A percentile compares a stretch with the other conserved stretches of the same genome.
Evolutionary conservation across 345 rosid genomes (phyloP).

Genomic region (Triadica sebifera): DNA sequence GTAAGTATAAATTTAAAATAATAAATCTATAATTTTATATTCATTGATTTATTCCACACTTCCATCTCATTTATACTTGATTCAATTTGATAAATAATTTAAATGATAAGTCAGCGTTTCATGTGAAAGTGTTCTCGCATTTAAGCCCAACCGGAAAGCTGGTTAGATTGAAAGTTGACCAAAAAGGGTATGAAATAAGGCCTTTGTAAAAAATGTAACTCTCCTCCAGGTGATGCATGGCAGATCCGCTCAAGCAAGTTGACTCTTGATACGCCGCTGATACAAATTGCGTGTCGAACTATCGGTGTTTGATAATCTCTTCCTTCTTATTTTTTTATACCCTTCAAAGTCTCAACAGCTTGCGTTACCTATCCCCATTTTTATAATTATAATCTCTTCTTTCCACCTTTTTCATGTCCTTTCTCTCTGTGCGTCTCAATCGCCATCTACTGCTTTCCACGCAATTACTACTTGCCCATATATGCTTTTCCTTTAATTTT

Average conservation of each 20-base stretch:
- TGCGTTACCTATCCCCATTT: constrained; percentile 6
- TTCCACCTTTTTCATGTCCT: constrained; percentile 5
- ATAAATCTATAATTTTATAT: too few relatives aligned
- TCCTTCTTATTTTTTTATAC: not conserved
- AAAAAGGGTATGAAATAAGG: too few relatives aligned
- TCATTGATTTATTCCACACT: too few relatives aligned
- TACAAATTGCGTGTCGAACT: not conserved
- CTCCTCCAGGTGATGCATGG: not conserved
- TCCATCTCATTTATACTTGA: too few relatives aligned
- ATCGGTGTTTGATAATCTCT: not conserved
- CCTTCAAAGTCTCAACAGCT: not conserved
- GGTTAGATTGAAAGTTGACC: too few relatives aligned
- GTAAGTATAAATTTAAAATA: too few relatives aligned
- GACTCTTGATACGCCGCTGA: not conserved
- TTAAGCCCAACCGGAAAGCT: too few relatives aligned
- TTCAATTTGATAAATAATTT: too few relatives aligned
- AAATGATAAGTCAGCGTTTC: too few relatives aligned
- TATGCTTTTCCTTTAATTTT: not conserved
- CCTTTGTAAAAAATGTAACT: too few relatives aligned
- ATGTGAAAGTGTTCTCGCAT: too few relatives aligned
- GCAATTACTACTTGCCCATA: not conserved
- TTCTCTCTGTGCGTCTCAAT: not conserved
- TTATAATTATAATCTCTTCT: constrained; percentile 2
- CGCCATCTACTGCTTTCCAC: not conserved
- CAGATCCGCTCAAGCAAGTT: not conserved